A percentile compares a stretch with the other conserved stretches of the same genome.
These are phyloP conservation scores for Prunella vulgaris DNA, from an alignment of 257 asterid genomes.

Conservation along the genomic window DNA sequence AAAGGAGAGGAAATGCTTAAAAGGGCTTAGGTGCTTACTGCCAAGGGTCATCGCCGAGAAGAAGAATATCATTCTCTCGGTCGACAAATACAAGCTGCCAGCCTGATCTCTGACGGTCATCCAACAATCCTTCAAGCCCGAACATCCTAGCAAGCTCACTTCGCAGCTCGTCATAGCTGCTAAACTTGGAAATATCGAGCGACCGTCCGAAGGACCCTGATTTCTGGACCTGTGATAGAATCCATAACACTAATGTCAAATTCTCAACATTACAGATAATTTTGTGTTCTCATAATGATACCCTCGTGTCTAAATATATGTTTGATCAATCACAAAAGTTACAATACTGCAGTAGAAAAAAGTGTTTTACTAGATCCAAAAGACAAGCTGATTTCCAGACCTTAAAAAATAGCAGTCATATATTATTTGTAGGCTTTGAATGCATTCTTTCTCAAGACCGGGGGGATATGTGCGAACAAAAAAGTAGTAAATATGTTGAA, in stretches of 20 bases:
- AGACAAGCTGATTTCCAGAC: not conserved
- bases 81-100: constrained; percentile 99
- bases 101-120: constrained; percentile 99
- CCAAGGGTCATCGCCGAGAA: constrained; percentile 99
- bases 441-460: not conserved
- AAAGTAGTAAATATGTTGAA: not conserved
- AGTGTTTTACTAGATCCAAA: no score
- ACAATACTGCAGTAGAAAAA: no score
- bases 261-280: constrained; percentile 23
- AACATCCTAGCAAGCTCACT: constrained; percentile 87
- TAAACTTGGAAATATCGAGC: constrained; percentile 83
- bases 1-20: not conserved
- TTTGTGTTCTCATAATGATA: no score
- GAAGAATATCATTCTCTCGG: constrained; percentile 95
- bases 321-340: no score
- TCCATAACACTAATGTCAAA: constrained; percentile 1
- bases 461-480: not conserved
- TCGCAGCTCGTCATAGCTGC: constrained; percentile 89
- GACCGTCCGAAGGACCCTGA: constrained; percentile 92
- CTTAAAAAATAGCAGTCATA: not conserved
- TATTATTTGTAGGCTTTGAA: not conserved
- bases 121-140: constrained; percentile 90
- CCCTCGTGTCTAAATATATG: no score
- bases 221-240: constrained; percentile 68
- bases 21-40: constrained; percentile 48